Conservation (phyloP, 495 filamentous ascomycete genomes). For the Aspergillus leporis region DNA sequence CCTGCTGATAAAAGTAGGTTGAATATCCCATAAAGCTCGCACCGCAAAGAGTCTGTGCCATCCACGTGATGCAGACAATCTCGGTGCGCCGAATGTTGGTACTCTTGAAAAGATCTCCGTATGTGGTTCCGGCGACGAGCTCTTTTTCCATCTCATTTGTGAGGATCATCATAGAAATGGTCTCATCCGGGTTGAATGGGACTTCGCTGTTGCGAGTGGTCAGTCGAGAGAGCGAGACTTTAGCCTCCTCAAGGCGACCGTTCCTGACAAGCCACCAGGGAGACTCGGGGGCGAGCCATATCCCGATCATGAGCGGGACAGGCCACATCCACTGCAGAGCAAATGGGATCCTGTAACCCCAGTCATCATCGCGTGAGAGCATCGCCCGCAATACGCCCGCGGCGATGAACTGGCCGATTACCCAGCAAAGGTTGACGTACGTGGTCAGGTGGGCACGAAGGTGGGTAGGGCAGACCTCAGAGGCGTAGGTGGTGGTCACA, state of each 20-base stretch:
- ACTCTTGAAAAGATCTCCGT: constrained; percentile 67
- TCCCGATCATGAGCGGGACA: constrained; percentile 60
- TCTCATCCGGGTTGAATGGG: constrained; percentile 62
- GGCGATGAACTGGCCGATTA: constrained; percentile 64
- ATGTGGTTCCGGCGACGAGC: constrained; percentile 58
- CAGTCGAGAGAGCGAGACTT: constrained; percentile 57
- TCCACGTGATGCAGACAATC: constrained; percentile 66
- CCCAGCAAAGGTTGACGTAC: constrained; percentile 74
- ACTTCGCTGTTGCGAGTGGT: constrained; percentile 47
- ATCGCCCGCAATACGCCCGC: constrained; percentile 63
- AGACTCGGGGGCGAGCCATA: constrained; percentile 64
- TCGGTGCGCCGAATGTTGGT: constrained; percentile 66
- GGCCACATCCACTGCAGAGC: constrained; percentile 76
- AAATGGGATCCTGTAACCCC: constrained; percentile 62
- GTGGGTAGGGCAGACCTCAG: constrained; percentile 65
- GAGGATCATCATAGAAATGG: constrained; percentile 71
- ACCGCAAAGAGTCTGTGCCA: constrained; percentile 68
- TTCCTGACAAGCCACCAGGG: constrained; percentile 75
- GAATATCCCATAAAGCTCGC: constrained; percentile 69
- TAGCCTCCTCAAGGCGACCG: constrained; percentile 60
- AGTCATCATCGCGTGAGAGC: constrained; percentile 46
- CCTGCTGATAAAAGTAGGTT: constrained; percentile 67
- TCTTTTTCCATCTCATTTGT: constrained; percentile 63
- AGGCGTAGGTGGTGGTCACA: constrained; percentile 66
- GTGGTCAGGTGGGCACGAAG: constrained; percentile 68